Conservation (phyloP, 257 asterid genomes). For the Datura wrightii region DNA sequence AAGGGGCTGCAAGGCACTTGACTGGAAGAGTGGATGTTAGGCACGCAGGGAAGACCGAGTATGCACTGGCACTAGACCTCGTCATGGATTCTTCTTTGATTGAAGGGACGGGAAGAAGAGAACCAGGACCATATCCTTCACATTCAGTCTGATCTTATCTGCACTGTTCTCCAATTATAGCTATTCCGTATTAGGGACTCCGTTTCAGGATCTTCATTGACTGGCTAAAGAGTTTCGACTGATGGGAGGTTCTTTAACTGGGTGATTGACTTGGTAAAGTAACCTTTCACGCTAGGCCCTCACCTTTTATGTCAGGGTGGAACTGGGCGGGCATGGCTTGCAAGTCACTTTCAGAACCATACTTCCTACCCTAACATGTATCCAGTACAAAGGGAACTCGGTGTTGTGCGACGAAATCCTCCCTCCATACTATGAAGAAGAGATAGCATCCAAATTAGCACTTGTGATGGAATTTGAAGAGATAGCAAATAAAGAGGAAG, state of each 20-base stretch:
- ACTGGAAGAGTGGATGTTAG: not conserved
- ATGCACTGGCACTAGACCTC: not conserved
- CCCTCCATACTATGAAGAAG: not conserved
- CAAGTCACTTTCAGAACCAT: not conserved
- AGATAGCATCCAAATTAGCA: no score
- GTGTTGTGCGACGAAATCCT: not conserved
- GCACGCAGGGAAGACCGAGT: not conserved
- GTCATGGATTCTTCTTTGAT: not conserved
- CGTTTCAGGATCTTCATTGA: not conserved
- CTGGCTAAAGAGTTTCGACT: not conserved
- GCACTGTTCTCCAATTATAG: not conserved
- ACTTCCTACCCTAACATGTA: not conserved
- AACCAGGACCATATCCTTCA: not conserved
- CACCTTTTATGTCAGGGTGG: not conserved
- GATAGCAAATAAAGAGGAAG: no score
- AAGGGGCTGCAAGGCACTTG: not conserved
- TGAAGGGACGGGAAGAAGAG: not conserved
- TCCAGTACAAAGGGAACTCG: not conserved
- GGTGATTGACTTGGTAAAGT: constrained; percentile 9
- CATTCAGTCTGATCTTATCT: constrained; percentile 6
- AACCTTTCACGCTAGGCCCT: not conserved
- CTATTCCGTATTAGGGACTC: not conserved
- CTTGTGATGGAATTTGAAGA: no score
- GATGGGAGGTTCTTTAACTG: not conserved
- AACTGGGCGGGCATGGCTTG: not conserved